These are phyloP conservation scores for Daldinia loculata DNA, from an alignment of 495 filamentous ascomycete species.

Conservation along the genomic window DNA sequence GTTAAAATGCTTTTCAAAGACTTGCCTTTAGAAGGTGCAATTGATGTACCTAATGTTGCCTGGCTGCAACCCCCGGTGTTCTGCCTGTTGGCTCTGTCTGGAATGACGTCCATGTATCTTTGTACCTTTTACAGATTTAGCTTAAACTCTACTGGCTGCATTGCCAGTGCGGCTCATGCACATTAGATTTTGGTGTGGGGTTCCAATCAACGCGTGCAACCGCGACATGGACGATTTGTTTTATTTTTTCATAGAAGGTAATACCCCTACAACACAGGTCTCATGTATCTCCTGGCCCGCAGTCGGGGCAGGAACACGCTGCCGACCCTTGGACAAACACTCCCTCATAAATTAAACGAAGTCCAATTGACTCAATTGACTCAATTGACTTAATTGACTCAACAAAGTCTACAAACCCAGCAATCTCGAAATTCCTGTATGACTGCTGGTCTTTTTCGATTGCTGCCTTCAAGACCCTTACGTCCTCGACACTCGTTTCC, in stretches of 20 bases:
- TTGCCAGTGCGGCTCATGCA: background rate
- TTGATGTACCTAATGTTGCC: no score
- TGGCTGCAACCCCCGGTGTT: constrained; percentile 1
- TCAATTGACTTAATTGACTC: constrained; percentile 5
- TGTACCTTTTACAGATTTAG: constrained; percentile 8
- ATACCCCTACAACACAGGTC: background rate
- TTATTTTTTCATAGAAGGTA: background rate
- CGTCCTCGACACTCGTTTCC: constrained; percentile 27
- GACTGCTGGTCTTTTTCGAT: constrained; percentile 40
- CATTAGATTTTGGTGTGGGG: constrained; percentile 15
- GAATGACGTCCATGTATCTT: constrained; percentile 1
- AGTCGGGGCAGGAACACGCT: background rate
- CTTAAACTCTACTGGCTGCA: background rate
- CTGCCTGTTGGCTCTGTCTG: constrained; percentile 17
- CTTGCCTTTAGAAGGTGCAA: background rate
- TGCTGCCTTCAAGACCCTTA: constrained; percentile 36
- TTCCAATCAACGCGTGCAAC: constrained; percentile 20
- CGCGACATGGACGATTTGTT: background rate
- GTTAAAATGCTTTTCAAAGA: background rate
- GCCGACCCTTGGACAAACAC: background rate
- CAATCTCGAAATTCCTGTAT: constrained; percentile 29
- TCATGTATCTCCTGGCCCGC: background rate
- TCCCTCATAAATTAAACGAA: background rate
- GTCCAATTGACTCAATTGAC: background rate
- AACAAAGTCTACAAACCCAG: background rate